Conservation (phyloP, 805 yeast species). For the Ogataea parapolymorpha region DNA sequence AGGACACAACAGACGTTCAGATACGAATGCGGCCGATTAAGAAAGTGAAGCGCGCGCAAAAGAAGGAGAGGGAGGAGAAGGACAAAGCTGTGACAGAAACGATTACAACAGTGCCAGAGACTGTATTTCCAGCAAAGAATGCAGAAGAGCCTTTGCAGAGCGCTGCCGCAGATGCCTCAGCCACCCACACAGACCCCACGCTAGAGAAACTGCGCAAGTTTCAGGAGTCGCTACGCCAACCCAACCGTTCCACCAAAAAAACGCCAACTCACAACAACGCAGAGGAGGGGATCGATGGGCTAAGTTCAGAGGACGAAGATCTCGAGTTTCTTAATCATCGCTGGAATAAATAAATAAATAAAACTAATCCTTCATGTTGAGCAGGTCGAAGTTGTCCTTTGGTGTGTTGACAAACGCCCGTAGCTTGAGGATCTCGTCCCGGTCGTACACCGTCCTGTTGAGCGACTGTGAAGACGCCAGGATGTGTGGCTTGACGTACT, state of each 20-base stretch:
- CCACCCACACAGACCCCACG: not conserved
- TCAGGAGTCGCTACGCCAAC: constrained; percentile 1
- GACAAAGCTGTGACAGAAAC: too few relatives aligned
- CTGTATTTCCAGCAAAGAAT: too few relatives aligned
- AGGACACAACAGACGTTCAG: constrained; percentile 42
- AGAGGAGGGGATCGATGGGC: constrained; percentile 15
- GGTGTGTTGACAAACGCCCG: constrained; percentile 37
- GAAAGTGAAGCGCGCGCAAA: constrained; percentile 1
- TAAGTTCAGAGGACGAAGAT: constrained; percentile 18
- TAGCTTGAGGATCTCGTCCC: constrained; percentile 34
- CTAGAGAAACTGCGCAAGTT: constrained; percentile 2
- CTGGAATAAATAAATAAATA: constrained; percentile 11
- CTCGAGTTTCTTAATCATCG: constrained; percentile 15
- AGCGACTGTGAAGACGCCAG: constrained; percentile 33
- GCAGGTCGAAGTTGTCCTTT: constrained; percentile 30
- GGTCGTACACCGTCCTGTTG: constrained; percentile 37
- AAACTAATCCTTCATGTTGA: constrained; percentile 26
- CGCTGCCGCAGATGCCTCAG: not conserved
- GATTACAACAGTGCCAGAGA: too few relatives aligned
- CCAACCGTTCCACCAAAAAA: not conserved
- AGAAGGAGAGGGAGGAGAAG: not conserved
- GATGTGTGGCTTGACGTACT: constrained; percentile 39
- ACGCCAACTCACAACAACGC: not conserved
- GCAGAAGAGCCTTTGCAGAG: too few relatives aligned
- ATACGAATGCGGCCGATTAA: constrained; percentile 43